These are phyloP conservation scores for Colletotrichum lindemuthianum DNA, from an alignment of 2,329 filamentous ascomycete species.

Conservation along the genomic window DNA sequence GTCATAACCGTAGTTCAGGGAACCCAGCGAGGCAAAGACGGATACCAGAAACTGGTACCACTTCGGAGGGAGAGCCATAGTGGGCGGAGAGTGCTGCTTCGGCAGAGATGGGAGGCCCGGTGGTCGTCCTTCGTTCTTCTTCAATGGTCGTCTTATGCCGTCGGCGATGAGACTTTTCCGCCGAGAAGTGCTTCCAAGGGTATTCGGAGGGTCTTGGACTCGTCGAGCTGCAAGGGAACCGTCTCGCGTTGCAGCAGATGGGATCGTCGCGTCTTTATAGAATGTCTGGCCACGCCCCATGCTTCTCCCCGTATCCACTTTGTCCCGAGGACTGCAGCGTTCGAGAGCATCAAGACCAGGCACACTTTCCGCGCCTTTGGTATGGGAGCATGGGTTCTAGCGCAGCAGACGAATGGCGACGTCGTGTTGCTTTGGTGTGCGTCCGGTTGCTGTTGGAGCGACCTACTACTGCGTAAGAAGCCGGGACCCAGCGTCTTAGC, in stretches of 20 bases:
- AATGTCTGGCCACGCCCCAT: conserved; percentile 18
- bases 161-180: not conserved
- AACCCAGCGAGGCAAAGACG: conserved; percentile 66
- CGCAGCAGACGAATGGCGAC: not conserved
- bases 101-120: not conserved
- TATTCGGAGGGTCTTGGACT: conserved; percentile 4
- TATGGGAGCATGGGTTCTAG: conserved; percentile 19
- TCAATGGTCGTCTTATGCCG: not conserved
- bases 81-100: conserved; percentile 15
- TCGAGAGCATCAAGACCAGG: conserved; percentile 13
- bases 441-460: conserved; percentile 18
- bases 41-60: conserved; percentile 62
- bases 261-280: conserved; percentile 35
- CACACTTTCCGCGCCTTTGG: not conserved
- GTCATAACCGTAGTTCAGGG: conserved; percentile 65
- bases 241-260: conserved; percentile 13
- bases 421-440: conserved; percentile 5
- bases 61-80: conserved; percentile 56
- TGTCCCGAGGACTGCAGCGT: conserved; percentile 18
- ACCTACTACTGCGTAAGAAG: not conserved
- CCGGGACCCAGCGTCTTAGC: too few relatives aligned
- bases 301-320: conserved; percentile 23
- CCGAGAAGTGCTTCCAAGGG: not conserved
- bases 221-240: conserved; percentile 25
- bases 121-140: not conserved